These are phyloP conservation scores for Furcasterigmium furcatum DNA, from an alignment of 2,329 filamentous ascomycete species.

Conservation along the genomic window DNA sequence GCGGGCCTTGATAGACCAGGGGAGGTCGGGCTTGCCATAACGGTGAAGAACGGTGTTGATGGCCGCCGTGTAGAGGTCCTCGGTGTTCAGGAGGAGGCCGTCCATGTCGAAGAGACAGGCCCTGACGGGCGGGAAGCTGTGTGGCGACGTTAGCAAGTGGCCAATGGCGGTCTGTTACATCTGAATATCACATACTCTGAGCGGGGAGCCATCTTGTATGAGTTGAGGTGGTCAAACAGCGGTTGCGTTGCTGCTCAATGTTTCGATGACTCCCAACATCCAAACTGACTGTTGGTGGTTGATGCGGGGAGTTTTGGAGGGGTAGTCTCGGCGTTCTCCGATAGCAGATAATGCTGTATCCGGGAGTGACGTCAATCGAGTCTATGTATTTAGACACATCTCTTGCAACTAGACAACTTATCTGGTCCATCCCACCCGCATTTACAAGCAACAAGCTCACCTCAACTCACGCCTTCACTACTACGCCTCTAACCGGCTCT, in stretches of 20 bases:
- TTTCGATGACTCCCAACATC: neutral
- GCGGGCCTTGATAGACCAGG: slow-evolving; percentile 92
- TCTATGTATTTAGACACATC: no score
- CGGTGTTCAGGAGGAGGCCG: slow-evolving; percentile 88
- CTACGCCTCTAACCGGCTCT: slow-evolving; percentile 1
- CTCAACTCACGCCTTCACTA: neutral
- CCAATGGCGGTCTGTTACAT: neutral
- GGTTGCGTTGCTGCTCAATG: neutral
- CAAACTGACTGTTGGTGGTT: neutral
- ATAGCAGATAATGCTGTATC: no score
- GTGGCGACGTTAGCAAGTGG: slow-evolving; percentile 12
- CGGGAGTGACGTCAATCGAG: no score
- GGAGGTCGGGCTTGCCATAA: slow-evolving; percentile 71
- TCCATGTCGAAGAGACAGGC: slow-evolving; percentile 99
- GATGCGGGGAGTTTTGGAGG: no score
- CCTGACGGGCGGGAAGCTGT: slow-evolving; percentile 72
- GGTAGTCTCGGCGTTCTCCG: no score
- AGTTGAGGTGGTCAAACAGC: neutral
- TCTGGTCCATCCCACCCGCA: no score
- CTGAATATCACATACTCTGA: slow-evolving; percentile 20
- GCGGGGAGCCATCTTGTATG: slow-evolving; percentile 20
- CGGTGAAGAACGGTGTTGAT: slow-evolving; percentile 78
- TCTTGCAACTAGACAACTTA: no score
- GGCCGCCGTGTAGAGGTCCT: slow-evolving; percentile 82
- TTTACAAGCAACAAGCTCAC: neutral